phyloP scores from a whole-genome alignment of 179 eudicot genomes.

The Amaranthus tricolor region DNA sequence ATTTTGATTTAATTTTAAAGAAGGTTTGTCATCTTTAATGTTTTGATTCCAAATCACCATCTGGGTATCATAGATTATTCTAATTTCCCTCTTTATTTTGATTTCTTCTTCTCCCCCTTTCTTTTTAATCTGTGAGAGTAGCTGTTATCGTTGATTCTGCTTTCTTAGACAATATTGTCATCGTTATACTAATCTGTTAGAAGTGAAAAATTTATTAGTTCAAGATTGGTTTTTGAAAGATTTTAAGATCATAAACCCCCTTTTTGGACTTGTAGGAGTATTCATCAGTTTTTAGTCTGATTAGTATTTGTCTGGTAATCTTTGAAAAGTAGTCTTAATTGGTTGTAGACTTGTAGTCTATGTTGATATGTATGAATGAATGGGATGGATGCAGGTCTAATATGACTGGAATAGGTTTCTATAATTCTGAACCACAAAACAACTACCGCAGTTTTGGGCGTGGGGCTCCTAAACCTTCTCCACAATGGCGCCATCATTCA shows the following conservation, averaged over 20 bases:
- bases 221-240: not conserved
- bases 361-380: constrained; percentile 36
- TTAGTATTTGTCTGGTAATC: not conserved
- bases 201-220: not conserved
- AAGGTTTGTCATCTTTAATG: not conserved
- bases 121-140: not conserved
- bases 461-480: constrained; percentile 48
- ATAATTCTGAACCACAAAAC: constrained; percentile 60
- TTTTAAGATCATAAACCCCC: constrained; percentile 12
- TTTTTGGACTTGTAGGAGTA: not conserved
- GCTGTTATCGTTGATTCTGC: constrained; percentile 1
- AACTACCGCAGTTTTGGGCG: constrained; percentile 68
- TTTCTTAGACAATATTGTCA: not conserved
- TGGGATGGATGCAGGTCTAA: constrained; percentile 58
- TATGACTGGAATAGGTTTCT: constrained; percentile 44
- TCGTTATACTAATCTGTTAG: not conserved
- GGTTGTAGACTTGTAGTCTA: not conserved
- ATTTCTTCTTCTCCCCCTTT: not conserved
- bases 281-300: no score
- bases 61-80: constrained; percentile 23
- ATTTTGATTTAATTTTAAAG: constrained; percentile 10
- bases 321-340: not conserved
- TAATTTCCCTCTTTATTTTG: not conserved
- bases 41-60: constrained; percentile 12
- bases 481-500: constrained; percentile 37